A percentile compares a stretch with the other conserved stretches of the same genome.
Evolutionary conservation across 306 rosid species (phyloP).

Genomic region (Gastrolobium villosum): DNA sequence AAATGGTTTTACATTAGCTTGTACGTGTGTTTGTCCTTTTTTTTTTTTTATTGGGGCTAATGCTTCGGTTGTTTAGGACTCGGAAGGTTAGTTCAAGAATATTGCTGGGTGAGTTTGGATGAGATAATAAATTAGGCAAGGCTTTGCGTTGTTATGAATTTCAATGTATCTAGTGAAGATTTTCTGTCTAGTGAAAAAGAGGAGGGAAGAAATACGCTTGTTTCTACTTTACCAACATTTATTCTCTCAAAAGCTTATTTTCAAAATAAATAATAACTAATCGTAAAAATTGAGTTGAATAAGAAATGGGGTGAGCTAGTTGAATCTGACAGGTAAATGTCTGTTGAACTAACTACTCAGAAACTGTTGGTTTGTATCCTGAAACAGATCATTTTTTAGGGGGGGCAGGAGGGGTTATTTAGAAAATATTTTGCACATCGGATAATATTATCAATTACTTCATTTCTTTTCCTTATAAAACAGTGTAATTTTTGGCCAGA

Average conservation of each 20-base stretch:
- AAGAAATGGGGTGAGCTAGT: not conserved
- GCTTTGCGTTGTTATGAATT: conserved; percentile 19
- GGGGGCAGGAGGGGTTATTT: not conserved
- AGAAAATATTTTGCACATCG: conserved; percentile 12
- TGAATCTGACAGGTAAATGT: not conserved
- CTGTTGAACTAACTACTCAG: not conserved
- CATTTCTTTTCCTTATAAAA: not conserved
- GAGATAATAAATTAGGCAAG: conserved; percentile 11
- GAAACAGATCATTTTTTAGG: not conserved
- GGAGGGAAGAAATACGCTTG: not conserved
- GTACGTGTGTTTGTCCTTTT: not conserved
- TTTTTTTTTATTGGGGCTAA: not conserved
- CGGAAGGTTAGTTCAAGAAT: conserved; percentile 20
- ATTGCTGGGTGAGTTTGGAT: conserved; percentile 15
- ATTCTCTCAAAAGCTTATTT: not conserved
- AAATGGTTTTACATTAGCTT: conserved; percentile 3
- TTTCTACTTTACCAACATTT: not conserved
- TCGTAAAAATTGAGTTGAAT: not conserved
- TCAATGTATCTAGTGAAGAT: not conserved
- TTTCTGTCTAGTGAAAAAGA: not conserved
- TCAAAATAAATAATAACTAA: conserved; percentile 4
- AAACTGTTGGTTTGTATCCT: not conserved
- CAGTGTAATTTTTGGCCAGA: not conserved
- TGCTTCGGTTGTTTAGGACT: conserved; percentile 10
- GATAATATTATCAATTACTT: conserved; percentile 11